These are phyloP conservation scores for Avena eriantha DNA, from an alignment of 176 grass and related monocot species.

Conservation along the genomic window DNA sequence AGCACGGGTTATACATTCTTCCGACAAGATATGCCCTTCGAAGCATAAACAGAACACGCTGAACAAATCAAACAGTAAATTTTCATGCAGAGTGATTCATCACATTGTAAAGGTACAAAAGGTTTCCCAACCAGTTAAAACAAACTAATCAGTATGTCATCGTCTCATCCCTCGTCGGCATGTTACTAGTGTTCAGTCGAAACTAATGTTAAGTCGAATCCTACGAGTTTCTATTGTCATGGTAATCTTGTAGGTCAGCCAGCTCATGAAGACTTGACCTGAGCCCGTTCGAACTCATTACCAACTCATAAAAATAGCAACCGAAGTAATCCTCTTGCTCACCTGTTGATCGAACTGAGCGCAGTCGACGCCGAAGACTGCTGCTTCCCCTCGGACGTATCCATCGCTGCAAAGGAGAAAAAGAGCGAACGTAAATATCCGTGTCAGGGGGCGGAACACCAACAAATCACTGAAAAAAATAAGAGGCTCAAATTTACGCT, in stretches of 20 bases:
- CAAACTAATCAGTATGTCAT: not conserved
- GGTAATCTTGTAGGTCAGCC: not conserved
- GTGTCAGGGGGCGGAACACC: not conserved
- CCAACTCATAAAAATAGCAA: not conserved
- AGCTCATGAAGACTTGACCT: not conserved
- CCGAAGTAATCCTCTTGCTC: not conserved
- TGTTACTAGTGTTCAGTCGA: not conserved
- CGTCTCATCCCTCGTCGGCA: not conserved
- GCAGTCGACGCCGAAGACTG: conserved; percentile 25
- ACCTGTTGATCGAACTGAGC: conserved; percentile 66
- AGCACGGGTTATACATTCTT: not conserved
- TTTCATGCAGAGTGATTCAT: not conserved
- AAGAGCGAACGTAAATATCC: not conserved
- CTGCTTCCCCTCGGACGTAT: conserved; percentile 58
- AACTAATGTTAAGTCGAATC: not conserved
- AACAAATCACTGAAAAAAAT: conserved; percentile 10
- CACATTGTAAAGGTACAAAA: not conserved
- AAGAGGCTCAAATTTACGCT: conserved; percentile 40
- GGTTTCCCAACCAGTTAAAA: not conserved
- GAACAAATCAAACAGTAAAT: not conserved
- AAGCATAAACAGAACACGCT: not conserved
- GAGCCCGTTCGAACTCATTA: not conserved
- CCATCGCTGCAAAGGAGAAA: conserved; percentile 61
- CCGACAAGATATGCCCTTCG: not conserved
- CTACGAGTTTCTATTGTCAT: not conserved